phyloP scores from a whole-genome alignment of 2,329 filamentous ascomycete genomes.

The Apiospora aurea region DNA sequence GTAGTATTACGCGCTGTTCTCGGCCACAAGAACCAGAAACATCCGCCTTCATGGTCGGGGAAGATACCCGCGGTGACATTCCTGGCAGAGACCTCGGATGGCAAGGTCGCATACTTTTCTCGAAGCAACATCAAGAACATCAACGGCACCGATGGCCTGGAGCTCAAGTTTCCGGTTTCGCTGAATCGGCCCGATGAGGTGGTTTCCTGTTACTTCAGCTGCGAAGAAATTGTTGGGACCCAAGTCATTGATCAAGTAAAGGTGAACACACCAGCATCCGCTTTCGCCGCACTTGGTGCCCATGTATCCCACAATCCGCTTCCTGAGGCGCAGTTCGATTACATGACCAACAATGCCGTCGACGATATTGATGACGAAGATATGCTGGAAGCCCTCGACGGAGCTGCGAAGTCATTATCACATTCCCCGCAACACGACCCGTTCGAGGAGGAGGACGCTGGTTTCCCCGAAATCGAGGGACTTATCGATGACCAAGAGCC shows the following conservation, averaged over 20 bases:
- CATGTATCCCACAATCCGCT: constrained; percentile 37
- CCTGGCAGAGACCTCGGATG: constrained; percentile 74
- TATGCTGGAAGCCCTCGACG: constrained; percentile 42
- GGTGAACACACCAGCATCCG: background rate
- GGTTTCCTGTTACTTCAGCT: constrained; percentile 76
- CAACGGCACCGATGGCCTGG: constrained; percentile 62
- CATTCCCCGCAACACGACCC: constrained; percentile 20
- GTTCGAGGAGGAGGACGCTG: constrained; percentile 45
- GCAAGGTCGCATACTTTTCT: constrained; percentile 73
- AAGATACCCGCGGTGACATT: constrained; percentile 75
- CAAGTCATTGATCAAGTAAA: constrained; percentile 39
- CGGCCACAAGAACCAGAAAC: constrained; percentile 73
- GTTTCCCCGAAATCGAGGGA: constrained; percentile 61
- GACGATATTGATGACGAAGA: constrained; percentile 51
- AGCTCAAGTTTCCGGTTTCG: constrained; percentile 65
- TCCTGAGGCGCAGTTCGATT: background rate
- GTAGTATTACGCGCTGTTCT: constrained; percentile 71
- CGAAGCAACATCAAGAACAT: constrained; percentile 69
- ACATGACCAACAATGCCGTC: constrained; percentile 32
- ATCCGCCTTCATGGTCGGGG: constrained; percentile 67
- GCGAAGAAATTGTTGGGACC: constrained; percentile 81
- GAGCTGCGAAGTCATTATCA: background rate
- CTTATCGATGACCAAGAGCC: constrained; percentile 40
- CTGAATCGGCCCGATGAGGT: constrained; percentile 61
- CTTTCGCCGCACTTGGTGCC: constrained; percentile 32